Evolutionary conservation across 306 rosid species (phyloP), one percentile per base, ranked within the genome.

Genomic region (Sicyos baderoa): DNA sequence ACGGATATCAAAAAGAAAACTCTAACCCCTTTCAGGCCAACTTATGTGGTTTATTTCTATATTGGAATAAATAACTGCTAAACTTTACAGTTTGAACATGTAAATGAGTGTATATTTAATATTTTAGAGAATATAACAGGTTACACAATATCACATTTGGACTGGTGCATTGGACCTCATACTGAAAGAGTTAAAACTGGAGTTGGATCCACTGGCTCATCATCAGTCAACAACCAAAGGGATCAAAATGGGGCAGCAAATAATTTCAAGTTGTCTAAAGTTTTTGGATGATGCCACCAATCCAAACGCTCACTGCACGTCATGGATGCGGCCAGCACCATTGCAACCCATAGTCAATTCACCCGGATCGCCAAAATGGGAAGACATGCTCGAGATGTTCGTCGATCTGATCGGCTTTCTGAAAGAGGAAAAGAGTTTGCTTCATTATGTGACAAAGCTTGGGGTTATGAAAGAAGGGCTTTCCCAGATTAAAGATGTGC

Each of bases 391-490:
- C 3, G 85, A 80, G 70, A 93, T 93, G 98, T 81, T 88, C 79
- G 84, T 72, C 54, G 98, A 93, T 74, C 85, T 93, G 6, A 77
- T 82, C 45, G 74, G 73, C 60, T 82, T 80, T 78, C 71, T 83
- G 70, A 88, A 72, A 74, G 68, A 71, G 2, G 96, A 93, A 79
- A 72, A 68, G 19, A 44, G 66, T 74, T 70, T 89, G 6, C 79
- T 80, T 49, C 27, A 66, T 69, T 82, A 78, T 49, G 79, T 82
- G 74, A 66, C 72, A 18, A 93, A 90, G 87, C 85, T 86, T 32
- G 86, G 84, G 79, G 70, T 78, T 68, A 88, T 88, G 96, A 93
- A 81, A 80, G 97, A 89, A 66, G 99, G 97, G 35, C 82, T 90
- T 47, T 70, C 87, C 19, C 97, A 93, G 49, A 90, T 93, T 66